Percentiles rank a stretch among this genome's conserved stretches.
These are phyloP conservation scores for Hsuehochloa calcarea DNA, from an alignment of 176 grass and related monocot genomes.

Conservation along the genomic window DNA sequence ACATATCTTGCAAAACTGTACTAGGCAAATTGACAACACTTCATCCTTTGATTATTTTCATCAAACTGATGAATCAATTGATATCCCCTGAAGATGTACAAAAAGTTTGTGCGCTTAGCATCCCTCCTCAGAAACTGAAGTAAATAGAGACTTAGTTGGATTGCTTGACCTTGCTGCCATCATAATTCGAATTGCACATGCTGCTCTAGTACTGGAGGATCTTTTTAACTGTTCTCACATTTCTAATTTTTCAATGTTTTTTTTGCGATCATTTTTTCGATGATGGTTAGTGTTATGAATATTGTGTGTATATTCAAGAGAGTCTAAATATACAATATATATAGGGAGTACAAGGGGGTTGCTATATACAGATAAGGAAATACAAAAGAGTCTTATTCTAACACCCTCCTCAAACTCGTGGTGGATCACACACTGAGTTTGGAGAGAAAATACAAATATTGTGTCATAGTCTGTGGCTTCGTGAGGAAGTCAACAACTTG, in stretches of 20 bases:
- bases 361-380: too few species aligned
- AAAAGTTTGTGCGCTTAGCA: not conserved
- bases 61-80: not conserved
- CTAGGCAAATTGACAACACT: not conserved
- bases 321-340: too few species aligned
- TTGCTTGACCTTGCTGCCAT: conserved; percentile 31
- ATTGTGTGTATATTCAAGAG: too few species aligned
- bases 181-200: conserved; percentile 39
- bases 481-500: too few species aligned
- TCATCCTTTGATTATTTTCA: not conserved
- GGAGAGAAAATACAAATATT: too few species aligned
- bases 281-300: too few species aligned
- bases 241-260: conserved; percentile 38
- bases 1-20: not conserved
- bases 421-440: too few species aligned
- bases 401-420: too few species aligned
- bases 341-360: too few species aligned
- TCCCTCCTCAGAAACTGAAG: conserved; percentile 19
- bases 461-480: too few species aligned
- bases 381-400: too few species aligned
- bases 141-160: not conserved
- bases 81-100: not conserved
- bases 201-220: conserved; percentile 16
- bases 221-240: conserved; percentile 24
- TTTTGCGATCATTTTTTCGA: conserved; percentile 3